Base-by-base conservation (phyloP, 2,329 filamentous ascomycete genomes). In the Trichoderma afroharzianum region DNA sequence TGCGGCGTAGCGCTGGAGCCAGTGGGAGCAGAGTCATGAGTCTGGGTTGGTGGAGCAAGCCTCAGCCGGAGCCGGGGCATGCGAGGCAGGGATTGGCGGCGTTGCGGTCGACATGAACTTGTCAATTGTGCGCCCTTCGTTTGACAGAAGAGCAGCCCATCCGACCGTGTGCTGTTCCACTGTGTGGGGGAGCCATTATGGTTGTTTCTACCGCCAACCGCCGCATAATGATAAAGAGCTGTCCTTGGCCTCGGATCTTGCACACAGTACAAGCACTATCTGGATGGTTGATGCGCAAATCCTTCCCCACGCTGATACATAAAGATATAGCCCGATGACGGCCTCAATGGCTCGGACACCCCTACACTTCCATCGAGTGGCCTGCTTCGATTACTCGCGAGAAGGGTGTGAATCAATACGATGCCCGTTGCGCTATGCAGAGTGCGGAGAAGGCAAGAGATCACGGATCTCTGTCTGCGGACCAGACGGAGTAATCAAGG, bases 111-210 rank as follows among this genome's bases (percentile, higher is more conserved):
- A 53, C 72, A 68, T 67, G 63, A 57, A 68, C 73, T 75, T 80
- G 80, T 81, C 78, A 81, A 78, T 78, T 75, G 64, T 76, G 76
- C 81, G 81, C 81, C 81, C 81, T 82, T 82, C 75, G 74, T 69
- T 80, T 81, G 80, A 82, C 80, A 75, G 47, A 50, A 24, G 15
- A 32, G 66, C 66, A 64, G 26, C 62, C 26, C 55, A 28, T 62
- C 39, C 36, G 18, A 53, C 53, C 55, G 28, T 69, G 57, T 69
- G 39, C 9, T 11, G 24, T 3, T 21, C 30, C 9, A 68, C 70
- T 62, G 63, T 71, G 70, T 63, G 70, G 63, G 63, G 70, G 33
- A 8, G 39, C 7, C 39, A n/a, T 50, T 30, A 4, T 53, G 39
- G 24, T 43, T 43, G 39, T 43, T 43, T 43, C 39, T n/a, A 43